phyloP scores from a whole-genome alignment of 192 early-diverging fungal species.

The Radiomyces spectabilis region DNA sequence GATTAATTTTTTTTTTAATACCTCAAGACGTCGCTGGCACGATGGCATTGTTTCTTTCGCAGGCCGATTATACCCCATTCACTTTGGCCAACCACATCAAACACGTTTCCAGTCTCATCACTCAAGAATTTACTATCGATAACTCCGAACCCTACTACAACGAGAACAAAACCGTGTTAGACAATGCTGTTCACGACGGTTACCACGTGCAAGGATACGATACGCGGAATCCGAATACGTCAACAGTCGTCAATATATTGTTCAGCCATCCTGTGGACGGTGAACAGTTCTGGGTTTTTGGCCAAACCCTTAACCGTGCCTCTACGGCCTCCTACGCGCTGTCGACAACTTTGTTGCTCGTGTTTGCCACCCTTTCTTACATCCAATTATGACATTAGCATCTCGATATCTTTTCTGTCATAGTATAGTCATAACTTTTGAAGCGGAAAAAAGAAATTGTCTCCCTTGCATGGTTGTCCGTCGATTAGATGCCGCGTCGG shows the following conservation, averaged over 20 bases:
- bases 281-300: conserved; percentile 11
- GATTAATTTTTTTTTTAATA: background rate
- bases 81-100: conserved; percentile 19
- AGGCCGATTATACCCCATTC: conserved; percentile 21
- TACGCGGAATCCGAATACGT: too few relatives aligned
- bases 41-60: conserved; percentile 38
- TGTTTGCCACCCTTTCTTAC: too few relatives aligned
- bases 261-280: conserved; percentile 15
- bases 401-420: too few relatives aligned
- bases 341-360: too few relatives aligned
- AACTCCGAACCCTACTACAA: conserved; percentile 6
- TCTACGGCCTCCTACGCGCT: too few relatives aligned
- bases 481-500: too few relatives aligned
- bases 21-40: conserved; percentile 38
- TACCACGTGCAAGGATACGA: conserved; percentile 1
- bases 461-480: too few relatives aligned
- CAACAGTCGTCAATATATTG: conserved; percentile 16
- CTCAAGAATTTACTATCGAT: conserved; percentile 16
- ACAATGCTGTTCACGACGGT: conserved; percentile 15
- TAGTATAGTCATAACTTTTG: too few relatives aligned
- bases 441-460: too few relatives aligned
- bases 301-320: background rate
- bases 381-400: too few relatives aligned
- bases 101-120: conserved; percentile 10
- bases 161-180: conserved; percentile 22